phyloP scores from a whole-genome alignment of 1,284 basidiomycete genomes.

The Malassezia dermatis region DNA sequence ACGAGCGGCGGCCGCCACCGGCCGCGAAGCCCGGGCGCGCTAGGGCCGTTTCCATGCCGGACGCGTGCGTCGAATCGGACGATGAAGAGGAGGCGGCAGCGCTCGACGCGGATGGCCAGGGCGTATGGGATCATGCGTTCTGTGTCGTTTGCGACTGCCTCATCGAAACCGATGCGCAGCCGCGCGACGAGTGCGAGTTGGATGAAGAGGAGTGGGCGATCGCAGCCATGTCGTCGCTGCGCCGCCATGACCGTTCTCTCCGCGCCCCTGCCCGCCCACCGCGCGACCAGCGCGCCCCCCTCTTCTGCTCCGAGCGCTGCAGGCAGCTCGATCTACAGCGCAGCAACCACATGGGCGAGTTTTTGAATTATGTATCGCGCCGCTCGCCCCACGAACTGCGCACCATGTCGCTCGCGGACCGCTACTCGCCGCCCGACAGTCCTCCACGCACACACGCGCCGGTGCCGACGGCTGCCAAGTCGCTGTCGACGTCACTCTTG shows the following conservation, averaged over 20 bases:
- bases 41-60: not conserved
- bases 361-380: conserved; percentile 13
- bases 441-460: not conserved
- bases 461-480: not conserved
- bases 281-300: not conserved
- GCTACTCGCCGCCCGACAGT: not conserved
- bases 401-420: not conserved
- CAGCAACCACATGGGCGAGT: conserved; percentile 2
- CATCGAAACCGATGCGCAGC: conserved; percentile 4
- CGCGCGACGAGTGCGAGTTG: not conserved
- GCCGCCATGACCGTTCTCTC: not conserved
- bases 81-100: conserved; percentile 5
- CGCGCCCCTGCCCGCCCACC: not conserved
- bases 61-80: not conserved
- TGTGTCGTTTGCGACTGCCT: conserved; percentile 17
- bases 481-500: not conserved
- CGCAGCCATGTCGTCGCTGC: conserved; percentile 8
- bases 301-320: conserved; percentile 14
- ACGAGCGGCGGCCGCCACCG: not conserved
- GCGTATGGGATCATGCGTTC: conserved; percentile 17
- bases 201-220: conserved; percentile 13
- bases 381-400: not conserved
- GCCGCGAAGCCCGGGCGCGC: not conserved
- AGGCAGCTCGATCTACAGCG: conserved; percentile 6
- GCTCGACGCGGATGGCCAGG: conserved; percentile 10